Percentiles rank a stretch among this genome's conserved stretches.
Evolutionary conservation across 345 rosid genomes (phyloP).

Genomic region (Raphanus raphanistrum): DNA sequence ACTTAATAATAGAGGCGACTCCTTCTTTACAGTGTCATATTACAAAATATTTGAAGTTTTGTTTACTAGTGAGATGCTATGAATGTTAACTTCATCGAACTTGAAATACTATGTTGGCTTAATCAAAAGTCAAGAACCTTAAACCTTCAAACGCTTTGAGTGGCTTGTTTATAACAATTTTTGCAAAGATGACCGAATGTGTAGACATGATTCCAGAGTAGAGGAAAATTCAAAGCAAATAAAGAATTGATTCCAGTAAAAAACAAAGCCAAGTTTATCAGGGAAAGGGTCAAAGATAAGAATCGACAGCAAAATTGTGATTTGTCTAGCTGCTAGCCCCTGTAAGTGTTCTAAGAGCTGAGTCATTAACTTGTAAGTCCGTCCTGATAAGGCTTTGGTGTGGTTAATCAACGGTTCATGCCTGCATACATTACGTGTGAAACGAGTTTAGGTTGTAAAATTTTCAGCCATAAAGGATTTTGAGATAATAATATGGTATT

Average conservation of each 20-base stretch:
- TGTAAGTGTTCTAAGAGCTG: constrained; percentile 82
- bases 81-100: background rate
- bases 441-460: background rate
- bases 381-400: constrained; percentile 79
- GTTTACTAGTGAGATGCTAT: background rate
- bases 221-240: background rate
- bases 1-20: background rate
- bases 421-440: constrained; percentile 39
- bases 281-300: background rate
- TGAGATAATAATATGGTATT: background rate
- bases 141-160: background rate
- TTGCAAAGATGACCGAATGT: background rate
- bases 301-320: constrained; percentile 21
- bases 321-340: constrained; percentile 61
- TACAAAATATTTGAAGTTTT: background rate
- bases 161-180: no score
- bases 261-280: background rate
- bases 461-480: background rate
- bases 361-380: constrained; percentile 79
- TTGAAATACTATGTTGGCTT: background rate
- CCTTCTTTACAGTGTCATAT: background rate
- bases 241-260: background rate
- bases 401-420: constrained; percentile 95
- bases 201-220: constrained; percentile 1
- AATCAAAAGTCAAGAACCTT: background rate